Evolutionary conservation across 495 filamentous ascomycete genomes (phyloP).

Genomic region (Viridothelium virens): DNA sequence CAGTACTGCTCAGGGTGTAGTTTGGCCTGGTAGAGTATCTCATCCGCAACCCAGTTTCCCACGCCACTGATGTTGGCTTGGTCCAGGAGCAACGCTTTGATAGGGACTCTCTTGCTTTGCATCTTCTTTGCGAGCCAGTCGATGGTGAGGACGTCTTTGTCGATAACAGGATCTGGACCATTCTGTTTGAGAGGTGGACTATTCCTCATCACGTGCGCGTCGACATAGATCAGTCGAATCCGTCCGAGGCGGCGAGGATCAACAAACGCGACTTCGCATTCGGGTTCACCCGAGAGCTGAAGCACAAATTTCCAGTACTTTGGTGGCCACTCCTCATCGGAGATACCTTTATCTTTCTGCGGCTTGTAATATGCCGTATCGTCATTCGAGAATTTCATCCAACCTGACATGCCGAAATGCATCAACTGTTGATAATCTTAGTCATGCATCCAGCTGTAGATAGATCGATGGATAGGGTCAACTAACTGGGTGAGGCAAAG

Average conservation of each 20-base stretch:
- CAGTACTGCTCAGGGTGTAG: slow-evolving; percentile 90
- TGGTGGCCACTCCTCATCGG: slow-evolving; percentile 65
- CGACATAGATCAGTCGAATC: slow-evolving; percentile 74
- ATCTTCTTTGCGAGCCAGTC: slow-evolving; percentile 64
- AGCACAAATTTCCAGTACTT: slow-evolving; percentile 82
- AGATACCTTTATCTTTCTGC: slow-evolving; percentile 40
- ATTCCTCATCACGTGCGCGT: slow-evolving; percentile 65
- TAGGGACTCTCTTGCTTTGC: slow-evolving; percentile 63
- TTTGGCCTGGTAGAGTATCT: slow-evolving; percentile 77
- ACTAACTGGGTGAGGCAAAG: slow-evolving; percentile 61
- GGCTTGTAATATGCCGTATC: slow-evolving; percentile 71
- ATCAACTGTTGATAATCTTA: slow-evolving; percentile 43
- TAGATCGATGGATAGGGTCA: neutral
- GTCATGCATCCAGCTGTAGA: neutral
- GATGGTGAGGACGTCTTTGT: slow-evolving; percentile 64
- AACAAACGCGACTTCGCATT: slow-evolving; percentile 66
- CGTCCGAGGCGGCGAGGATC: slow-evolving; percentile 70
- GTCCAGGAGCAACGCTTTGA: slow-evolving; percentile 81
- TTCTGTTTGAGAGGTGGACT: slow-evolving; percentile 76
- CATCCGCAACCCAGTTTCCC: slow-evolving; percentile 96
- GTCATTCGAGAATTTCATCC: slow-evolving; percentile 75
- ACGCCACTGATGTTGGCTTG: slow-evolving; percentile 88
- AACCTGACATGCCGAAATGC: slow-evolving; percentile 89
- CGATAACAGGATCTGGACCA: slow-evolving; percentile 86
- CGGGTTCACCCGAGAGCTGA: slow-evolving; percentile 50